Conservation (phyloP, 2,329 filamentous ascomycete species). For the Xylariaceae sp. region DNA sequence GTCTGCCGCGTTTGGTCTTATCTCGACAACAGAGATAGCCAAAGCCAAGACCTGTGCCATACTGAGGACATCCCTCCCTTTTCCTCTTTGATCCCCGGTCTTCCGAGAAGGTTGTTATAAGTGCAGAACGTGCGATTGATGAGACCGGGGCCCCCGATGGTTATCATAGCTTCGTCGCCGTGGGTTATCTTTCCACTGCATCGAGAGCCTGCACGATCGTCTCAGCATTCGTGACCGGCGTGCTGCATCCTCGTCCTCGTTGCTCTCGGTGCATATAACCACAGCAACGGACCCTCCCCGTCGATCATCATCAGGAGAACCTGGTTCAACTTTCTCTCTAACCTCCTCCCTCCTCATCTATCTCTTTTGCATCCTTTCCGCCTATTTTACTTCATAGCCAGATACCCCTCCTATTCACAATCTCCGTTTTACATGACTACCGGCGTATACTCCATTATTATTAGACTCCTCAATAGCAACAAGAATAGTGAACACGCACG, state of each 20-base stretch:
- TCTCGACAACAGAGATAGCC: slow-evolving; percentile 24
- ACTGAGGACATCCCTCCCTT: slow-evolving; percentile 23
- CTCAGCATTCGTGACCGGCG: slow-evolving; percentile 10
- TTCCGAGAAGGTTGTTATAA: slow-evolving; percentile 19
- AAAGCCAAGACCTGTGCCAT: slow-evolving; percentile 14
- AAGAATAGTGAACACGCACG: slow-evolving; percentile 10
- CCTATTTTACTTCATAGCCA: slow-evolving; percentile 8
- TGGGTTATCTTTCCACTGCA: slow-evolving; percentile 14
- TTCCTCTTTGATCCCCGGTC: slow-evolving; percentile 21
- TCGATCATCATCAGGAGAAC: slow-evolving; percentile 10
- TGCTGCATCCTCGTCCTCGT: slow-evolving; percentile 7
- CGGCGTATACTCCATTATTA: neutral
- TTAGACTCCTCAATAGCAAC: slow-evolving; percentile 6
- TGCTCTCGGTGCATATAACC: slow-evolving; percentile 11
- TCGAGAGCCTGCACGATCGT: slow-evolving; percentile 13
- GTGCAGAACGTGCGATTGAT: slow-evolving; percentile 11
- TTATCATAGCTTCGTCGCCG: slow-evolving; percentile 8
- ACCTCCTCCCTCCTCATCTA: slow-evolving; percentile 11
- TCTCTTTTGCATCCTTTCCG: slow-evolving; percentile 2
- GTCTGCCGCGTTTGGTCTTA: slow-evolving; percentile 24
- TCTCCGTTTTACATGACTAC: neutral
- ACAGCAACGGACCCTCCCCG: slow-evolving; percentile 18
- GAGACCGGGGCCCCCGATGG: neutral
- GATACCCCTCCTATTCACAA: slow-evolving; percentile 11
- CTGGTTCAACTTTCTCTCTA: neutral